Conservation (phyloP, 306 rosid genomes). For the Malus asiatica region DNA sequence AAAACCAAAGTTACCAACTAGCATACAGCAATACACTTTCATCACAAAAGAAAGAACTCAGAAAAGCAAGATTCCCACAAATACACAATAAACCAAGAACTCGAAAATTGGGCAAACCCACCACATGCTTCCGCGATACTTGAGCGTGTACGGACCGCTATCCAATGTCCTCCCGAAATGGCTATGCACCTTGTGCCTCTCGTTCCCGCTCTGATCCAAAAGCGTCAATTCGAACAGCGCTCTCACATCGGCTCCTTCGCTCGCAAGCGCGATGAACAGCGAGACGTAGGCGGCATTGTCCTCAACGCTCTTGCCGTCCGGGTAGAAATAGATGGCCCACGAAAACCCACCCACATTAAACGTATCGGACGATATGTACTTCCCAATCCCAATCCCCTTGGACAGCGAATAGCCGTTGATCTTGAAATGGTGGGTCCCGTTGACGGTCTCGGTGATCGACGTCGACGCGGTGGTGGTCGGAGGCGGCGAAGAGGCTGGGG, state of each 20-base stretch:
- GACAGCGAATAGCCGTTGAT: slow-evolving; percentile 60
- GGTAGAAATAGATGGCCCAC: slow-evolving; percentile 89
- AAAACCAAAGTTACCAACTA: neutral
- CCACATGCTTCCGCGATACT: slow-evolving; percentile 97
- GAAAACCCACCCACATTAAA: slow-evolving; percentile 79
- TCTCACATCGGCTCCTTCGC: slow-evolving; percentile 82
- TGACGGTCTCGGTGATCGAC: slow-evolving; percentile 58
- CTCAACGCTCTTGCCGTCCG: slow-evolving; percentile 82
- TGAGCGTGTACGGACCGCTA: slow-evolving; percentile 81
- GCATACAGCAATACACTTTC: neutral
- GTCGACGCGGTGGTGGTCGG: slow-evolving; percentile 64
- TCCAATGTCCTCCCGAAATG: slow-evolving; percentile 84
- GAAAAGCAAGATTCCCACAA: neutral
- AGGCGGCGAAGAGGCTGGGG: slow-evolving; percentile 18
- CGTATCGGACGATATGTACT: slow-evolving; percentile 62
- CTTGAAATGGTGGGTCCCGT: slow-evolving; percentile 80
- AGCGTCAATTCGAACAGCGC: slow-evolving; percentile 83
- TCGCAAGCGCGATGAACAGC: slow-evolving; percentile 82
- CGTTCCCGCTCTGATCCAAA: slow-evolving; percentile 89
- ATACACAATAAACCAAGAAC: neutral
- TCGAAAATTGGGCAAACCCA: slow-evolving; percentile 21
- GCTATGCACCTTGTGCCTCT: slow-evolving; percentile 86
- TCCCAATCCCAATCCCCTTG: slow-evolving; percentile 79
- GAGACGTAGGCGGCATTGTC: slow-evolving; percentile 76
- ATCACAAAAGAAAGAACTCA: neutral